Percentiles rank a stretch among this genome's conserved stretches.
phyloP scores from a whole-genome alignment of 179 eudicot species.

The Actinidia polygama region DNA sequence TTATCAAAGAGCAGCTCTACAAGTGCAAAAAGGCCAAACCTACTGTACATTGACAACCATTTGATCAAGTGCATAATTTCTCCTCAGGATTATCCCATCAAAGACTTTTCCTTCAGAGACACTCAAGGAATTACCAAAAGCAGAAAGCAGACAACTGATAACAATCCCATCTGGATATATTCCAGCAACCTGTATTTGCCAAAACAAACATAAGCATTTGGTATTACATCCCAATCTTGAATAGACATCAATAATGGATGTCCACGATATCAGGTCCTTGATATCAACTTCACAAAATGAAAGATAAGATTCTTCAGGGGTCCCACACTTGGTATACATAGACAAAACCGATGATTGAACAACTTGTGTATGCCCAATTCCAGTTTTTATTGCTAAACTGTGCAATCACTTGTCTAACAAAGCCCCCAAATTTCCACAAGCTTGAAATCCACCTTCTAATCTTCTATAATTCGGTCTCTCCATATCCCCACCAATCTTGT shows the following conservation, averaged over 20 bases:
- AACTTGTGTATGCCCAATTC: conserved; percentile 31
- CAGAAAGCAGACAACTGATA: conserved; percentile 63
- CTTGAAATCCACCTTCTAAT: conserved; percentile 75
- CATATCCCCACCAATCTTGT: conserved; percentile 42
- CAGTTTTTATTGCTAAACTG: conserved; percentile 56
- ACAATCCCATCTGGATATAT: conserved; percentile 65
- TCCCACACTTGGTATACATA: conserved; percentile 74
- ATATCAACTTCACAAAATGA: conserved; percentile 49
- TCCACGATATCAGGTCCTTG: conserved; percentile 78
- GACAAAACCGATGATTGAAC: conserved; percentile 71
- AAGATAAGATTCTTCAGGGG: conserved; percentile 45
- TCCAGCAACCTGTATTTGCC: conserved; percentile 55
- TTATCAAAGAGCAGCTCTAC: conserved; percentile 61
- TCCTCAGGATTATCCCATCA: conserved; percentile 64
- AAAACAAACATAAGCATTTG: conserved; percentile 50
- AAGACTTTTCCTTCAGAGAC: conserved; percentile 67
- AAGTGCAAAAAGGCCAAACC: conserved; percentile 42
- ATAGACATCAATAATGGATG: conserved; percentile 61
- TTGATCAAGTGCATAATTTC: conserved; percentile 36
- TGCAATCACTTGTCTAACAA: conserved; percentile 62
- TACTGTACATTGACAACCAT: conserved; percentile 77
- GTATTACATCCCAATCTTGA: conserved; percentile 40
- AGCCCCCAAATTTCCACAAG: conserved; percentile 64
- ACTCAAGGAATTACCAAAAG: conserved; percentile 45
- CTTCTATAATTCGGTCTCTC: conserved; percentile 71